Evolutionary conservation across 163 green algal genomes (phyloP), one percentile per base, ranked within the genome.

Genomic region (Coccomyxa subellipsoidea): DNA sequence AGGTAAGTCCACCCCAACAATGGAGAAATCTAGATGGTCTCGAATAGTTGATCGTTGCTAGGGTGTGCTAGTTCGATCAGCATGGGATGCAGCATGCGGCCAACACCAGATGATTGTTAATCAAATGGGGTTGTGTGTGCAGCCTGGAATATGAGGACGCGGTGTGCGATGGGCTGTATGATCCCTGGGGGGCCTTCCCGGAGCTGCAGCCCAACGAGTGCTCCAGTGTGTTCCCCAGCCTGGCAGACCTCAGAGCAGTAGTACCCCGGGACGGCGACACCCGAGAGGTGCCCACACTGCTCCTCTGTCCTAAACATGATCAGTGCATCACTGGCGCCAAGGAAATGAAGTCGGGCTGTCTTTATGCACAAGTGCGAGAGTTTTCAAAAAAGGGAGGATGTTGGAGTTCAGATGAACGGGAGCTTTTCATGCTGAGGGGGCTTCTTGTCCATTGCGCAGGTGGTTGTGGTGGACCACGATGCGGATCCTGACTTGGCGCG

Each of bases 401-500:
- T n/a, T n/a, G n/a, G n/a, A n/a, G n/a, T 59, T 54, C 39, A 54
- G 39, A 12, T 59, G 4, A 21, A 59, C 4, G 3, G 47, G n/a
- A n/a, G n/a, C n/a, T n/a, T n/a, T n/a, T n/a, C n/a, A n/a, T n/a
- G n/a, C n/a, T n/a, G n/a, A n/a, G n/a, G n/a, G n/a, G n/a, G n/a
- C n/a, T n/a, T n/a, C n/a, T n/a, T 27, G 0, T 7, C 1, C 47
- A 23, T 36, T 5, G 29, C 36, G 78, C 85, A 93, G 89, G 91
- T 94, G 2, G 77, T 94, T 7, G n/a, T 94, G 8, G 83, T 94
- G 0, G 88, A 94, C 82, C 85, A 89, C n/a, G 81, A 88, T 25
- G 59, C 81, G 2, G 91, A 94, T 78, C 31, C 36, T 15, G 77
- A 59, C 36, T 78, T 93, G 35, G 32, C 76, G 6, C 31, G 59